Conservation (phyloP, 371 early-diverging fungal species). For the Mortierella sp. region DNA sequence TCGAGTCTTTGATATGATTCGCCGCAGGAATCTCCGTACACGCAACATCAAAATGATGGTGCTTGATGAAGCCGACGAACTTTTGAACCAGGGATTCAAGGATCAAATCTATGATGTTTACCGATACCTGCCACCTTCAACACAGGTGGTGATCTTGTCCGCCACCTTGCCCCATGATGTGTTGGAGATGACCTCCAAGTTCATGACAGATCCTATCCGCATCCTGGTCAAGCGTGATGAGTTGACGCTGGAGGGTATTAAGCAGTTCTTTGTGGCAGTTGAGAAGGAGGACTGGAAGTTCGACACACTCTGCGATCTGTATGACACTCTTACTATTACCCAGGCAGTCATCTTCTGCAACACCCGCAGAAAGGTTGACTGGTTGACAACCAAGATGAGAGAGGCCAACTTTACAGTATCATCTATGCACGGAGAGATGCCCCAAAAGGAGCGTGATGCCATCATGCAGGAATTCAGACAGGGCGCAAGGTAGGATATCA, state of each 20-base stretch:
- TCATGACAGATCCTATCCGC: slow-evolving; percentile 98
- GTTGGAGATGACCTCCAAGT: slow-evolving; percentile 96
- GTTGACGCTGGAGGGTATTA: slow-evolving; percentile 99
- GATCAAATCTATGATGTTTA: slow-evolving; percentile 99
- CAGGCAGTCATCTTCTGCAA: slow-evolving; percentile 99
- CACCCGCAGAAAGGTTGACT: slow-evolving; percentile 98
- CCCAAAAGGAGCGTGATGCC: slow-evolving; percentile 89
- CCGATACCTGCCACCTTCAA: slow-evolving; percentile 89
- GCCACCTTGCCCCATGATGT: slow-evolving; percentile 99
- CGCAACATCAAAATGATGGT: slow-evolving; percentile 96
- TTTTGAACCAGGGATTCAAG: slow-evolving; percentile 98
- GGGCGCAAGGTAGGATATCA: slow-evolving; percentile 67
- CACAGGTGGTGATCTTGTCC: slow-evolving; percentile 98
- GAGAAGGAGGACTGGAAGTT: slow-evolving; percentile 98
- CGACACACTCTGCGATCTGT: slow-evolving; percentile 96
- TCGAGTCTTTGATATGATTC: slow-evolving; percentile 99
- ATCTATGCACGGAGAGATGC: slow-evolving; percentile 99
- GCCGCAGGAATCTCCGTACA: slow-evolving; percentile 87
- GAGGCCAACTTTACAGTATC: slow-evolving; percentile 96
- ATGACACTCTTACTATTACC: slow-evolving; percentile 95
- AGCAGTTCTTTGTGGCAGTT: slow-evolving; percentile 98
- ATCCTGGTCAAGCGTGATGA: slow-evolving; percentile 99
- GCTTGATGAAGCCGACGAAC: slow-evolving; percentile 99
- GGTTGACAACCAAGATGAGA: slow-evolving; percentile 95
- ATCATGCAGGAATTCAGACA: slow-evolving; percentile 95